Evolutionary conservation across 306 rosid species (phyloP).

Genomic region (Trifolium dubium): DNA sequence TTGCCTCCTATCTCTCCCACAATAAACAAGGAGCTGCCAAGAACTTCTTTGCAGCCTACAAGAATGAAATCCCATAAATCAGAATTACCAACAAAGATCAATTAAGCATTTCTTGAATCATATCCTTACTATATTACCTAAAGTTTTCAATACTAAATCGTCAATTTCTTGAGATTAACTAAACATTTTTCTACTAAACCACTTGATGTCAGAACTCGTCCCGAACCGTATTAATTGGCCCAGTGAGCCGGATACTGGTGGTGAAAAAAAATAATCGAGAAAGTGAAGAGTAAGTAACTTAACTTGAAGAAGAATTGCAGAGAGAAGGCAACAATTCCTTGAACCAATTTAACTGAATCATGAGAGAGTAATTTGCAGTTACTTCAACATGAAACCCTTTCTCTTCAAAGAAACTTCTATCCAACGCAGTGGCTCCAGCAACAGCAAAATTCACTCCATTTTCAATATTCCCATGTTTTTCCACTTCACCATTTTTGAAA

Average conservation of each 20-base stretch:
- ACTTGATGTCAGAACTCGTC: too few species aligned
- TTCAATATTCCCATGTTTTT: neutral
- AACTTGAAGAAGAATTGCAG: constrained; percentile 59
- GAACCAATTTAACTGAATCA: constrained; percentile 61
- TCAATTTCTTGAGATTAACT: too few species aligned
- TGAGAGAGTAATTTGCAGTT: constrained; percentile 48
- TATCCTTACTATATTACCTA: neutral
- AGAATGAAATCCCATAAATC: constrained; percentile 34
- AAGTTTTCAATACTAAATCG: neutral
- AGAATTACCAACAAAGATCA: neutral
- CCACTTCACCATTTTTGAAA: constrained; percentile 23
- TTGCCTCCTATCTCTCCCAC: constrained; percentile 79
- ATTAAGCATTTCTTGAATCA: neutral
- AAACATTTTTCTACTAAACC: too few species aligned
- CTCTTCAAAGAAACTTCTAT: constrained; percentile 42
- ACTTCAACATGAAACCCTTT: constrained; percentile 38
- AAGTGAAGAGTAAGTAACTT: neutral
- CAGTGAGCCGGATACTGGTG: too few species aligned
- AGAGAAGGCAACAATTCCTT: constrained; percentile 49
- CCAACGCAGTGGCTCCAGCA: constrained; percentile 65
- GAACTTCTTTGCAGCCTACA: constrained; percentile 54
- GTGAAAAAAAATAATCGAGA: too few species aligned
- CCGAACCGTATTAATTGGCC: too few species aligned
- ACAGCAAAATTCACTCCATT: constrained; percentile 67
- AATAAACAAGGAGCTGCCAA: constrained; percentile 52